Base-by-base conservation (phyloP, 371 early-diverging fungal genomes). In the Coemansia sp. region DNA sequence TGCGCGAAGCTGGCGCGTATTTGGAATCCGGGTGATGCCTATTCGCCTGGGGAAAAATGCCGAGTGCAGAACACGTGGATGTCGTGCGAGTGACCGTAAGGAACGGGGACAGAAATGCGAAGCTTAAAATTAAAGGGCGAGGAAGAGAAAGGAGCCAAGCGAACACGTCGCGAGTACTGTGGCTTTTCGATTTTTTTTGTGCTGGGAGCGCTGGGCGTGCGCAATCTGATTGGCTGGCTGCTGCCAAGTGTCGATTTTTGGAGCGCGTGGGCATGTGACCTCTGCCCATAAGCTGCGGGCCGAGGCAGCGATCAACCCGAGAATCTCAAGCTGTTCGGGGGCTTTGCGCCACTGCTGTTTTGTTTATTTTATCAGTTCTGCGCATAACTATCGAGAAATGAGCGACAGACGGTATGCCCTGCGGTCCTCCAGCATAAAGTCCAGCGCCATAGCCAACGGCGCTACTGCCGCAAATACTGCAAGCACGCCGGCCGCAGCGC, bases 151-250 rank as follows among this genome's bases (percentile, higher is more conserved):
- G 36, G 47, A 16, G 10, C 16, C 7, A 12, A 24, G 33, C 11
- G 14, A 37, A 37, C 58, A 43, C 58, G 46, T 33, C 58, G 43
- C 37, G 39, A 18, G 1, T 40, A 14, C 33, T 14, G 12, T 36
- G 4, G n/a, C 14, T 33, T 51, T 34, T 34, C 12, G 24, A 32
- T 32, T 49, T 50, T 50, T 50, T 50, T 9, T 10, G 12, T 50
- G 49, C 49, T 49, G 49, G 32, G 9, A 49, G 49, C 49, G 12
- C 16, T 18, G n/a, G 46, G 46, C 18, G n/a, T 18, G 46, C 46
- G 5, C 46, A 18, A 24, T 5, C 16, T 50, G 51, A 50, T 50
- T 50, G 51, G 51, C 51, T 34, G 51, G 33, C 8, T 7, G 3
- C 4, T 4, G 6, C 31, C 51, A 12, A 31, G 31, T 7, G 31